Percentiles rank a stretch among this genome's conserved stretches.
Conservation (phyloP, 2,329 filamentous ascomycete species). For the Calonectria montana region DNA sequence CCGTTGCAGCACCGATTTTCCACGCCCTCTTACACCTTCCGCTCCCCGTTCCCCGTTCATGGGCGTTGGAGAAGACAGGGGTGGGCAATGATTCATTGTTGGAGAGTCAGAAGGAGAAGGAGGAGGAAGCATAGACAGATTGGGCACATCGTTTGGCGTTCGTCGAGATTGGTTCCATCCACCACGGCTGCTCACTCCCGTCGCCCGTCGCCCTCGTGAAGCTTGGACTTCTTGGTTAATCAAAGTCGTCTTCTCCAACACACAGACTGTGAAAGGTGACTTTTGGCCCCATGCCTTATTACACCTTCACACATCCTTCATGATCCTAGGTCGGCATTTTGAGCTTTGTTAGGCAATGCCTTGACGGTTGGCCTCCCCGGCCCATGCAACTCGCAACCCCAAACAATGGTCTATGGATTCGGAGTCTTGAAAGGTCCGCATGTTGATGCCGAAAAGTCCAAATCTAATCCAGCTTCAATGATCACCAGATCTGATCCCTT, state of each 20-base stretch:
- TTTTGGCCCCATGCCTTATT: not conserved
- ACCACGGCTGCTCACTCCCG: not conserved
- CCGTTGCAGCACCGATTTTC: not conserved
- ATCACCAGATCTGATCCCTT: not conserved
- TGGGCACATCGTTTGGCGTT: not conserved
- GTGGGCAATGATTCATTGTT: not conserved
- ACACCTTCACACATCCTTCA: not conserved
- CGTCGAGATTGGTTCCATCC: not conserved
- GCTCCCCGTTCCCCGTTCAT: not conserved
- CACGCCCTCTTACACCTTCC: not conserved
- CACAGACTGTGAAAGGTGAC: not conserved
- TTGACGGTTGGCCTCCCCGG: not conserved
- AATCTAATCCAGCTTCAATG: not conserved
- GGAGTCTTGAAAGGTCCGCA: slow-evolving; percentile 4
- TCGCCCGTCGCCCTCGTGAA: not conserved
- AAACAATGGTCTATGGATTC: not conserved
- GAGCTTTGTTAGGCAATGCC: not conserved
- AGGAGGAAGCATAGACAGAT: not conserved
- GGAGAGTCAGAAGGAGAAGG: not conserved
- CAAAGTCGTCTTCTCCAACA: not conserved
- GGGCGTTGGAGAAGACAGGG: not conserved
- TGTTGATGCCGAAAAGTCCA: not conserved
- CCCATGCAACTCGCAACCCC: not conserved
- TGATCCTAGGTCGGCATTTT: not conserved
- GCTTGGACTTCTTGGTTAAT: not conserved